Evolutionary conservation across 2,329 filamentous ascomycete species (phyloP), one percentile per base, ranked within the genome.

Genomic region (Alternaria brassicicola): DNA sequence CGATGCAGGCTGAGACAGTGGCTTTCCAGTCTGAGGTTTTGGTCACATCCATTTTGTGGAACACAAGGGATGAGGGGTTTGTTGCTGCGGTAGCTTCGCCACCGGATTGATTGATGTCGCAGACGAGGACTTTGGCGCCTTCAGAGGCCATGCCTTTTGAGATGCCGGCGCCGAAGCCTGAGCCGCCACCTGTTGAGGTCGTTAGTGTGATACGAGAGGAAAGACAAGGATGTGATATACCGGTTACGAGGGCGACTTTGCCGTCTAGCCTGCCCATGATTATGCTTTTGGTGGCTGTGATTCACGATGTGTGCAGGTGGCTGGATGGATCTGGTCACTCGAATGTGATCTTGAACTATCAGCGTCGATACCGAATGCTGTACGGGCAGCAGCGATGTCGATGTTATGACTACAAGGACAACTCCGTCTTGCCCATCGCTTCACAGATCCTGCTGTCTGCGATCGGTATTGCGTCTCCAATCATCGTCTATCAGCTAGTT

Each of bases 81-180:
- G 84, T 72, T 43, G 78, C 66, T 47, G 75, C 77, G 0, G 84
- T 85, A 1, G 82, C 79, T 55, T 79, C 73, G 2, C 86, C 87
- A 0, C 82, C 81, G 4, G 80, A 75, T 15, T 82, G 76, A 28
- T 85, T 84, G 58, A 90, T 79, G 71, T 90, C 88, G 2, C 85
- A 85, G 52, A 90, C 83, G 49, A 89, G 73, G 31, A 89, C 86
- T 61, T 82, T 82, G 48, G 82, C 83, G 36, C 87, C 87, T 75
- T 89, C 86, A 23, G 81, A 71, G 6, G 82, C 79, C 71, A 88
- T 89, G 53, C 84, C 84, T 53, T 81, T 78, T 0, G 83, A 84
- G 51, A 89, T 89, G 31, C 83, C 86, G 55, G 83, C 85, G 53
- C 87, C 87, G 64, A 90, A 90, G 2, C 88, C 88, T 10, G 84